phyloP scores from a whole-genome alignment of 2,329 filamentous ascomycete species.

The Fusarium sp. region DNA sequence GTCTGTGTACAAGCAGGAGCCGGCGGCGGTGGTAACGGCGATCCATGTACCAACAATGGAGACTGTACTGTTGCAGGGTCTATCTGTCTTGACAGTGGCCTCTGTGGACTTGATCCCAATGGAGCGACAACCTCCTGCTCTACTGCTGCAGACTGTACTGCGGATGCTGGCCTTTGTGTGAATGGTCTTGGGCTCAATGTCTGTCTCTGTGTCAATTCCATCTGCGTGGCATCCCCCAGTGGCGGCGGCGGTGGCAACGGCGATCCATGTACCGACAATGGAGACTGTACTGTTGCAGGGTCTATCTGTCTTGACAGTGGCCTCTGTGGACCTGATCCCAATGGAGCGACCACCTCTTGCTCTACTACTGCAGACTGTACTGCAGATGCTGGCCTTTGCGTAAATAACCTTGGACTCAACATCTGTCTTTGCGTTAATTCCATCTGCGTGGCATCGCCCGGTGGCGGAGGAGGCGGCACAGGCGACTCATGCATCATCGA shows the following conservation, averaged over 20 bases:
- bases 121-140: too few species aligned
- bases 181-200: conserved; percentile 4
- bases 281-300: neutral
- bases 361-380: neutral
- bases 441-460: too few species aligned
- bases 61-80: neutral
- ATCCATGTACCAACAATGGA: neutral
- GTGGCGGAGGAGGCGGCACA: too few species aligned
- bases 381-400: neutral
- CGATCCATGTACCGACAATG: neutral
- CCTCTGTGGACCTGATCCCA: neutral
- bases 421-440: too few species aligned
- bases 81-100: neutral
- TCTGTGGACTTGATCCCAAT: neutral
- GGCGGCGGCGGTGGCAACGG: neutral
- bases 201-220: neutral
- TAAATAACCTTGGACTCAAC: neutral
- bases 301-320: neutral
- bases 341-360: neutral
- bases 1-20: too few species aligned
- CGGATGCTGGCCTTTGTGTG: neutral
- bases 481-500: too few species aligned
- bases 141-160: neutral
- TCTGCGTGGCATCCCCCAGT: too few species aligned
- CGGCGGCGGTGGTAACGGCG: neutral